Percentiles rank a stretch among this genome's conserved stretches.
Conservation (phyloP, 2,329 filamentous ascomycete species). For the Chaetomium olivaceum region DNA sequence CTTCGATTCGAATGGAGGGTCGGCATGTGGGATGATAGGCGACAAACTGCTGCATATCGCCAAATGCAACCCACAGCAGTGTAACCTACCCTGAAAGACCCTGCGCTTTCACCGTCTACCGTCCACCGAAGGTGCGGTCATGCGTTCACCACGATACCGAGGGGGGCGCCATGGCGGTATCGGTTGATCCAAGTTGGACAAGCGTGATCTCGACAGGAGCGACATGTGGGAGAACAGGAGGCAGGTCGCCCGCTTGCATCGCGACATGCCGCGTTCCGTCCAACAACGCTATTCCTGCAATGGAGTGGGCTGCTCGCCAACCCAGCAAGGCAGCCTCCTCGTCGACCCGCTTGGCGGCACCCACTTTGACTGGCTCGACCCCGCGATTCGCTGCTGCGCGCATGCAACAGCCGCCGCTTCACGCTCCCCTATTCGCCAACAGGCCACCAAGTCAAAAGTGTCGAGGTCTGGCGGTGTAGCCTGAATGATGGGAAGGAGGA, state of each 20-base stretch:
- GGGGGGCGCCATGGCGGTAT: constrained; percentile 23
- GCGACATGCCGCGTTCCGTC: constrained; percentile 21
- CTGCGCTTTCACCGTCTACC: constrained; percentile 28
- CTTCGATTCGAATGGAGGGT: constrained; percentile 15
- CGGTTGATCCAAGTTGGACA: constrained; percentile 15
- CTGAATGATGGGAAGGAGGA: constrained; percentile 1
- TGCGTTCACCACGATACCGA: constrained; percentile 21
- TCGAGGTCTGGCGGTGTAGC: constrained; percentile 23
- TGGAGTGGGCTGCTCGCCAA: constrained; percentile 5
- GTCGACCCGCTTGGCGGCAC: constrained; percentile 22
- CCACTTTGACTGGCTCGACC: constrained; percentile 22
- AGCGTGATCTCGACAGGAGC: constrained; percentile 14
- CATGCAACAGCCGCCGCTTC: constrained; percentile 15
- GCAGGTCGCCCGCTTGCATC: constrained; percentile 4
- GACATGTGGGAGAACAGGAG: constrained; percentile 15
- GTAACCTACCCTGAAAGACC: constrained; percentile 20
- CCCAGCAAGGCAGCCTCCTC: constrained; percentile 17
- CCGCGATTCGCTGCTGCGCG: constrained; percentile 25
- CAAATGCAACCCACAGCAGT: constrained; percentile 17
- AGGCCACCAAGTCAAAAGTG: constrained; percentile 2
- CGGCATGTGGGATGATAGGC: constrained; percentile 18
- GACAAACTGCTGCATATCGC: constrained; percentile 6
- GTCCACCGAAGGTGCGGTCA: constrained; percentile 27
- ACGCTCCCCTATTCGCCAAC: constrained; percentile 22
- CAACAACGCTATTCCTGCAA: constrained; percentile 10